phyloP scores from a whole-genome alignment of 495 filamentous ascomycete genomes.

The Talaromyces wortmannii region DNA sequence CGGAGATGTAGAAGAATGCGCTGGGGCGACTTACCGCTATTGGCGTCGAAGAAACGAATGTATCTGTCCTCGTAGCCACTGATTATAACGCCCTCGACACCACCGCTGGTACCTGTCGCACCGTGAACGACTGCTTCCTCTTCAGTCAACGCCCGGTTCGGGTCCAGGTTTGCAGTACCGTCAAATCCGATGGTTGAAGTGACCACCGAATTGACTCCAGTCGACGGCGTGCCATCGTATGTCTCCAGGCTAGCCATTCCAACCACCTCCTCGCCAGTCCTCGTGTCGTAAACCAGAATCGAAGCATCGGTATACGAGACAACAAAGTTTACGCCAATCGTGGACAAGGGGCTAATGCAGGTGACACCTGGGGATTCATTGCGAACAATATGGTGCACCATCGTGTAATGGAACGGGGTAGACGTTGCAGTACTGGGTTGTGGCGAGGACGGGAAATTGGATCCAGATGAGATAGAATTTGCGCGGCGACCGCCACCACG shows the following conservation, averaged over 20 bases:
- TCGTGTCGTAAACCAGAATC: conserved; percentile 85
- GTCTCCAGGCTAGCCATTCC: conserved; percentile 90
- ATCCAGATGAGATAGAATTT: conserved; percentile 86
- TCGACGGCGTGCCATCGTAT: conserved; percentile 77
- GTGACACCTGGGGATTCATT: conserved; percentile 73
- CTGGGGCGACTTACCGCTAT: conserved; percentile 69
- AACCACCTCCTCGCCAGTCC: conserved; percentile 84
- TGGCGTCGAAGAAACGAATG: conserved; percentile 95
- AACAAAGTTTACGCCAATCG: conserved; percentile 85
- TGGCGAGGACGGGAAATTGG: conserved; percentile 82
- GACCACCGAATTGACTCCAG: conserved; percentile 87
- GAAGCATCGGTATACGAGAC: conserved; percentile 87
- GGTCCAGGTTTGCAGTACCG: conserved; percentile 56
- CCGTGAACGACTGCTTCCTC: conserved; percentile 65
- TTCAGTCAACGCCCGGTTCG: conserved; percentile 51
- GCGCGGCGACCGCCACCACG: conserved; percentile 69
- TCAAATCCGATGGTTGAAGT: conserved; percentile 78
- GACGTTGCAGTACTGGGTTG: conserved; percentile 75
- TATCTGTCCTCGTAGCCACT: conserved; percentile 93
- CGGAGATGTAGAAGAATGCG: neutral
- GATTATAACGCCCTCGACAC: conserved; percentile 86
- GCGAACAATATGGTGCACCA: conserved; percentile 78
- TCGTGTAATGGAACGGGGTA: conserved; percentile 57
- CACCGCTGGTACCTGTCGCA: conserved; percentile 77
- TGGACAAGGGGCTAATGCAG: conserved; percentile 80